Evolutionary conservation across 176 grass and related monocot genomes (phyloP), one percentile per base, ranked within the genome.

Genomic region (Phoenix dactylifera): DNA sequence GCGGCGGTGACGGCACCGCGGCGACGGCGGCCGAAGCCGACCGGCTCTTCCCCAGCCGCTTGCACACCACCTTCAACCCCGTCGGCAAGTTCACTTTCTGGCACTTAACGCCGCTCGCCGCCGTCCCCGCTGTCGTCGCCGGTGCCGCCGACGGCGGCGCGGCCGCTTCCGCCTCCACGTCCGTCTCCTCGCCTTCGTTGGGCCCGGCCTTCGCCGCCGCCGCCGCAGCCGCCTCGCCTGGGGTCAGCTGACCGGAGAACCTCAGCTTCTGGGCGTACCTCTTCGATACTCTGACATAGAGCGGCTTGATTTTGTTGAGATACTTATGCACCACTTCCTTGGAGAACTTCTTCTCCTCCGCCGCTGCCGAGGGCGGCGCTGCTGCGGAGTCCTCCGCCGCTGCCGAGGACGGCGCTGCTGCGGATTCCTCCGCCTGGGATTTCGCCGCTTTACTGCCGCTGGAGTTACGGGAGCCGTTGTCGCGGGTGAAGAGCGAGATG

Each of bases 261-360:
- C 85, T 76, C 3, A 88, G 81, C 15, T 85, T 84, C 28, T 91
- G 83, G 58, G 76, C 83, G 44, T 91, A 83, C 16, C 83, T 81
- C 7, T 86, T 76, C 3, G 89, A 85, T 16, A 95, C 89, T 50
- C 77, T 95, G 0, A 88, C 81, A 75, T 95, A 95, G 3, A 95
- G 73, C 5, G 89, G 89, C 78, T 79, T 88, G 75, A 95, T 85
- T 26, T 95, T 95, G 77, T 71, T 95, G 7, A 95, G 62, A 59
- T 95, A 95, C 85, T 79, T 88, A 6, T 84, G 72, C 6, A 88
- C 58, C 59, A 95, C 75, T 73, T 95, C 89, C 77, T 82, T 95
- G 0, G 78, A 81, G 50, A 95, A 85, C 22, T 79, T 82, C 60
- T 74, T 76, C 26, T 95, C 85, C 64, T 95, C 89, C 4, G 81